A percentile compares a stretch with the other conserved stretches of the same genome.
phyloP scores from a whole-genome alignment of 805 yeast genomes.

The Lipomyces oligophaga region DNA sequence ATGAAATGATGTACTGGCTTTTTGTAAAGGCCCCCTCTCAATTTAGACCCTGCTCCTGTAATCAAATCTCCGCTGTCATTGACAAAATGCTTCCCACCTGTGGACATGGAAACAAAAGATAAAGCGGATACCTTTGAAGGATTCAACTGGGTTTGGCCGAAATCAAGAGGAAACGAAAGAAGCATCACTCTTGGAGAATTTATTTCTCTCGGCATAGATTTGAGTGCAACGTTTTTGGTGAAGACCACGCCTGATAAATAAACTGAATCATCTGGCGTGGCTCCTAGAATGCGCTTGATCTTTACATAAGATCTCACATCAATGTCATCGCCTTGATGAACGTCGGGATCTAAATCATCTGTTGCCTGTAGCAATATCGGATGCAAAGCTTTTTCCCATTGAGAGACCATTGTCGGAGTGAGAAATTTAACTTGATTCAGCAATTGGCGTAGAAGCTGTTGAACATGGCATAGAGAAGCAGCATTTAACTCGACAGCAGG shows the following conservation, averaged over 20 bases:
- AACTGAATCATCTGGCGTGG: constrained; percentile 54
- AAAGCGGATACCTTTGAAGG: background rate
- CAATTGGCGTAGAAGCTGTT: constrained; percentile 54
- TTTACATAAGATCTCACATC: constrained; percentile 89
- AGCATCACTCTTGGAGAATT: constrained; percentile 71
- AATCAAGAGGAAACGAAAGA: constrained; percentile 86
- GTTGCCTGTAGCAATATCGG: constrained; percentile 52
- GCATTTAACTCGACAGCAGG: constrained; percentile 29
- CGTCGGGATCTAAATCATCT: constrained; percentile 56
- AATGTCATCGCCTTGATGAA: constrained; percentile 63
- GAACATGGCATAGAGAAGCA: constrained; percentile 43
- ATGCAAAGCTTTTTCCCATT: constrained; percentile 59
- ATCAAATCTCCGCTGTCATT: background rate
- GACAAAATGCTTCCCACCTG: background rate
- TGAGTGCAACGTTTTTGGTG: constrained; percentile 76
- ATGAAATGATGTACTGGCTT: constrained; percentile 49
- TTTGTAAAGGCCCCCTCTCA: background rate
- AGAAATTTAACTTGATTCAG: constrained; percentile 56
- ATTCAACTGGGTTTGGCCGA: constrained; percentile 61
- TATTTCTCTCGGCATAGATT: constrained; percentile 65
- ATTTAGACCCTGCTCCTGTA: background rate
- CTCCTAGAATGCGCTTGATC: constrained; percentile 79
- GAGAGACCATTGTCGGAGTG: constrained; percentile 38
- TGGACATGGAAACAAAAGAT: background rate
- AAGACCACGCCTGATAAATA: constrained; percentile 77